Base-by-base conservation (phyloP, 331 rosid species). In the Acacia pycnantha region DNA sequence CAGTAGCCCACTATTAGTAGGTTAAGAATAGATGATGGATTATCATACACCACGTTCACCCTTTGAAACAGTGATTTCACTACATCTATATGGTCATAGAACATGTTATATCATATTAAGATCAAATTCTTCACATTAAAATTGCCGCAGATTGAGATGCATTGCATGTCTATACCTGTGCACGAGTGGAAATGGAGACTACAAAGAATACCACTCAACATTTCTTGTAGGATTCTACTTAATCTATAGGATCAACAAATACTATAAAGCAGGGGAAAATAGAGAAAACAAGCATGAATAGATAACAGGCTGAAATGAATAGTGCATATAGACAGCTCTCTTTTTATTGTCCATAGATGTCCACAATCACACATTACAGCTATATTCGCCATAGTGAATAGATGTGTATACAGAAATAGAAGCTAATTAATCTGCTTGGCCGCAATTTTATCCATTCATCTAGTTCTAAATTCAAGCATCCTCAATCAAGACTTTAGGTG, bases 191-290 rank as follows among this genome's bases (percentile, higher is more conserved):
- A 69, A 24, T n/a, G 51, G 18, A 50, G 59, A 6, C 73, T 58
- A 70, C 59, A 82, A 79, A 59, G 78, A 82, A 74, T 64, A 54
- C 56, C 54, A 65, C 50, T 58, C 74, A 15, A 47, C 78, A 22
- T n/a, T 81, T 65, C 66, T 26, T 21, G 73, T 67, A 78, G 66
- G 78, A 66, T 44, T 65, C 7, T 72, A 66, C 47, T 22, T 72
- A 44, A 77, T 65, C 67, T 43, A 77, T 43, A 77, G 12, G 24
- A n/a, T 65, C 59, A 71, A 72, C n/a, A 24, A n/a, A 73, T 24
- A 70, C 70, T 64, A 48, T 62, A 47, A 74, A 71, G 62, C 40
- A 59, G 73, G 21, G 41, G 54, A 50, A 68, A 76, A 69, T 22
- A 18, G 24, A 22, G 24, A 22, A 27, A 76, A 84, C 62, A 70